Evolutionary conservation across 129 eudicot genomes (phyloP), one percentile per base, ranked within the genome.

Genomic region (Heracleum sosnowskyi): DNA sequence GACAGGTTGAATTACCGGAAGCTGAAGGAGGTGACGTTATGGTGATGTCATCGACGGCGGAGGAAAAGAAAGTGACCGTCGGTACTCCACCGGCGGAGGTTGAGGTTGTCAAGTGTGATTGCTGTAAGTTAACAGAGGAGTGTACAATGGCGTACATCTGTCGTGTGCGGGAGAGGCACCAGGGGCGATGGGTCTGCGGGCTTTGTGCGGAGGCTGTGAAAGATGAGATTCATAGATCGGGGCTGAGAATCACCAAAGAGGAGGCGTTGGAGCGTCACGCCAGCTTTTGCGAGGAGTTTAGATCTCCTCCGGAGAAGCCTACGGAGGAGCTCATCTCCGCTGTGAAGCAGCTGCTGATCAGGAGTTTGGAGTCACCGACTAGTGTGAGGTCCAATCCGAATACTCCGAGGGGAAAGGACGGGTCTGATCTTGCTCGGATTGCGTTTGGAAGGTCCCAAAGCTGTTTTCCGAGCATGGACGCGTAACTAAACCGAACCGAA

Each of bases 81-180:
- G 8, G 22, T 49, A 49, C 22, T 3, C 17, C 80, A 44, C 47
- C 47, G 7, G 71, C 49, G 53, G 89, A 83, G 42, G 74, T 83
- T 3, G 66, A 66, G 39, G 74, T 63, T 0, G 85, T 78, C 1
- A 88, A 69, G 73, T 88, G 89, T 70, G 94, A 89, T 68, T 93
- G 98, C 8, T 93, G 98, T 76, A 89, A 91, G 15, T 77, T 93
- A 70, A 90, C 90, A 5, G 98, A 93, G 84, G 98, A 93, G 76
- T 93, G 96, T 60, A 93, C 98, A 15, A 85, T 62, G 47, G 85
- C 83, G 17, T 93, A 93, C 80, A 83, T 90, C 13, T 44, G 74
- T 64, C 81, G 60, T 11, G 86, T 88, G 10, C 86, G 88, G 1
- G 86, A 84, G 51, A 76, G 88, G 62, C 66, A 85, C 29, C 36